Conservation (phyloP, 345 rosid species). For the Punica granatum region DNA sequence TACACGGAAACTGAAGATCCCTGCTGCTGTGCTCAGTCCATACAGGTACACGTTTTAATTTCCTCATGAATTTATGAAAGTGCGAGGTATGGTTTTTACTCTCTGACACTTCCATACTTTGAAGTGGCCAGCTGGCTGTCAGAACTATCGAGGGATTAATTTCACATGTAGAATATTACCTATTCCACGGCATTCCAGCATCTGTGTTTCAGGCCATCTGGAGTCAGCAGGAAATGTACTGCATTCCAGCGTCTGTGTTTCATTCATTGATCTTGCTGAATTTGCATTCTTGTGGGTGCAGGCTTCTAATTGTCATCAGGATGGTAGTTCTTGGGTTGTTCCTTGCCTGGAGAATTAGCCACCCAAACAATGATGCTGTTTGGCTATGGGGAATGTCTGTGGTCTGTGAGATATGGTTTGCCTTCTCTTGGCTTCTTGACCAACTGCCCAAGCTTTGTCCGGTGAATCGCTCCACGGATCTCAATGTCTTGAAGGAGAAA, state of each 20-base stretch:
- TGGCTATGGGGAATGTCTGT: constrained; percentile 33
- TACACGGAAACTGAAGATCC: constrained; percentile 18
- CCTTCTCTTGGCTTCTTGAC: constrained; percentile 22
- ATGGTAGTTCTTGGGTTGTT: constrained; percentile 15
- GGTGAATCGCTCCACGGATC: constrained; percentile 15
- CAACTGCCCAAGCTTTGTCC: constrained; percentile 26
- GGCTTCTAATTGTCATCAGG: constrained; percentile 22
- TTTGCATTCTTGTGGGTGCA: background rate
- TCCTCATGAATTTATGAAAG: constrained; percentile 51
- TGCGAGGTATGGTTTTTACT: constrained; percentile 14
- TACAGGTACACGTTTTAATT: constrained; percentile 22
- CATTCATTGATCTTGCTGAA: too few species aligned
- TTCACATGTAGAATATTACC: too few species aligned
- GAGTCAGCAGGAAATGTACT: too few species aligned
- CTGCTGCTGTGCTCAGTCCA: constrained; percentile 16
- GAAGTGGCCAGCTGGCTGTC: too few species aligned
- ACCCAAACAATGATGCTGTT: constrained; percentile 23
- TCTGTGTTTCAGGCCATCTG: too few species aligned
- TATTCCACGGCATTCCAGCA: too few species aligned
- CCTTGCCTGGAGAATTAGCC: constrained; percentile 21
- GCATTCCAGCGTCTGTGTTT: too few species aligned
- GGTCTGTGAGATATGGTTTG: constrained; percentile 25
- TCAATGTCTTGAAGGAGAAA: constrained; percentile 18
- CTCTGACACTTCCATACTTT: too few species aligned
- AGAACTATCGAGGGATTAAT: too few species aligned